phyloP scores from a whole-genome alignment of 2,329 filamentous ascomycete species.

The Aspergillus novoparasiticus region DNA sequence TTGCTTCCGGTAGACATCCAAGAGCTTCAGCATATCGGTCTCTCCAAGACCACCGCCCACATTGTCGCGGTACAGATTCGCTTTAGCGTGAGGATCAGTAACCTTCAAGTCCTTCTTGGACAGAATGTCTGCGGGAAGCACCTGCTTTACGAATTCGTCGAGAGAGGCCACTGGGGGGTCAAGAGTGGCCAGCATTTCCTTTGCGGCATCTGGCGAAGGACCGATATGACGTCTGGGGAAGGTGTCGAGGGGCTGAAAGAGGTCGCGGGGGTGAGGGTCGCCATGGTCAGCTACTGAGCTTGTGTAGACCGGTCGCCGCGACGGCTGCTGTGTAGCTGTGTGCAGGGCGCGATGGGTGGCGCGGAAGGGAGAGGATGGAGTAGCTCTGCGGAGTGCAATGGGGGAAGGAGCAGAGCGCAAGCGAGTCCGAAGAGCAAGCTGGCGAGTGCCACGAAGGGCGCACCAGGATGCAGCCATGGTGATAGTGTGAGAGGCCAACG shows the following conservation, averaged over 20 bases:
- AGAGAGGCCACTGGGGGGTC: conserved; percentile 72
- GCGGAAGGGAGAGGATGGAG: conserved; percentile 34
- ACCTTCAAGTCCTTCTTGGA: conserved; percentile 66
- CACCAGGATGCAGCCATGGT: conserved; percentile 38
- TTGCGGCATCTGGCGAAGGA: conserved; percentile 68
- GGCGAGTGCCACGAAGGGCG: conserved; percentile 38
- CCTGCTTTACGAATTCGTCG: conserved; percentile 82
- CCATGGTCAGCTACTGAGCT: conserved; percentile 90
- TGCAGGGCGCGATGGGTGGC: conserved; percentile 34
- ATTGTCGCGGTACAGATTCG: conserved; percentile 43
- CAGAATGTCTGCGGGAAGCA: conserved; percentile 78
- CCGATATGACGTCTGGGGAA: conserved; percentile 88
- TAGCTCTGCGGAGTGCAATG: conserved; percentile 25
- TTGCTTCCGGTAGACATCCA: conserved; percentile 49
- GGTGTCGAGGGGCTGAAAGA: conserved; percentile 54
- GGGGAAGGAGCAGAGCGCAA: conserved; percentile 27
- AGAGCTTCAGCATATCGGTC: conserved; percentile 45
- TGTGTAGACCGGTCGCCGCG: conserved; percentile 67
- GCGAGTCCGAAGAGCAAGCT: conserved; percentile 38
- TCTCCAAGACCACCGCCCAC: conserved; percentile 50
- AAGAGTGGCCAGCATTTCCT: conserved; percentile 78
- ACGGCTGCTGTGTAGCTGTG: conserved; percentile 26
- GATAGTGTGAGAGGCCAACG: conserved; percentile 2
- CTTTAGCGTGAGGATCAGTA: conserved; percentile 47
- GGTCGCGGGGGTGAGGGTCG: conserved; percentile 39